Base-by-base conservation (phyloP, 257 asterid genomes). In the Ilex aquifolium region DNA sequence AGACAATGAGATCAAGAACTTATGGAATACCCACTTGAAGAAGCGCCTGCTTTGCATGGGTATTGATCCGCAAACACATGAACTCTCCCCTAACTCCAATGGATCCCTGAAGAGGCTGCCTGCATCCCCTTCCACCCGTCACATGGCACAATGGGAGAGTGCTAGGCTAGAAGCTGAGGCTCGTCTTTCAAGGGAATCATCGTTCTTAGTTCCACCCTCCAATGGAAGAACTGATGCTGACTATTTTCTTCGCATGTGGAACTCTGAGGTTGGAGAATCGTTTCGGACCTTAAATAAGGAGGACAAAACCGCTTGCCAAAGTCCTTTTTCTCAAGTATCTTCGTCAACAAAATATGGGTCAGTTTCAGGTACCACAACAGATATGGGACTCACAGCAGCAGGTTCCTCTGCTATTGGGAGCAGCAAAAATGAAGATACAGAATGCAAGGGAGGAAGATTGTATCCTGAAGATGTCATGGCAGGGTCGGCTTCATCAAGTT, bases 101-200 rank as follows among this genome's bases (percentile, higher is more conserved):
- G 79, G 82, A 14, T 4, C 60, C n/a, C 65, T 65, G 9, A 72
- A 42, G 53, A 57, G 73, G 36, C 72, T 67, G 6, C 78, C 85
- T 11, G 60, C 82, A 5, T 69, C 88, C 14, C 82, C 93, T 15
- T 85, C 93, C 16, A 80, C 91, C 2, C 95, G 96, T 32, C 99
- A 92, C 95, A 89, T 88, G 99, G 95, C 99, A 2, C 97, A 92
- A 58, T 92, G 99, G 99, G 99, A 92, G 80, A 78, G 90, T 31
- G 96, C 99, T n/a, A 72, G 97, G 76, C 87, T 92, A 0, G 97
- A 92, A 69, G 99, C 99, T 2, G 99, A 92, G 71, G 93, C 96
- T 2, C 95, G 99, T 16, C 90, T 87, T 6, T 87, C 97, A 32
- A 75, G 68, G 42, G 97, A 89, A 50, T 83, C 93, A 0, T 73